Evolutionary conservation across 495 filamentous ascomycete species (phyloP).

Genomic region (Thozetella sp.): DNA sequence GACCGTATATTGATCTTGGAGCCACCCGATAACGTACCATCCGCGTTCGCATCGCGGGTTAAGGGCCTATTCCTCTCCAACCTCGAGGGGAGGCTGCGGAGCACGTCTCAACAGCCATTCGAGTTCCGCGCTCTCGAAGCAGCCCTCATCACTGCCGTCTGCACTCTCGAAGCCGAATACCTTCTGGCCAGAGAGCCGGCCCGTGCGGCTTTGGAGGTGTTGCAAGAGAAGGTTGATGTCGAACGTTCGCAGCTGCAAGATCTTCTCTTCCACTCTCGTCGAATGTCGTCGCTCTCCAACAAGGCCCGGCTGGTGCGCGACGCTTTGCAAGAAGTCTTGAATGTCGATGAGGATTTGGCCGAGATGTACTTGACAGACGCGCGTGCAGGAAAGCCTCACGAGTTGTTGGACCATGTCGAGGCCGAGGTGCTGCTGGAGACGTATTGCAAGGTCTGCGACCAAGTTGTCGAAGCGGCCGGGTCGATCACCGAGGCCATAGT

Average conservation of each 20-base stretch:
- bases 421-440: constrained; percentile 84
- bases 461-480: constrained; percentile 80
- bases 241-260: constrained; percentile 79
- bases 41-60: constrained; percentile 78
- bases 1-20: constrained; percentile 82
- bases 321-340: constrained; percentile 80
- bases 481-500: constrained; percentile 78
- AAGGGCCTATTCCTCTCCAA: constrained; percentile 69
- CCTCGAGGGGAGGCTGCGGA: constrained; percentile 32
- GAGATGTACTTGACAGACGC: constrained; percentile 83
- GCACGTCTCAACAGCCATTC: constrained; percentile 46
- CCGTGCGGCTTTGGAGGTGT: constrained; percentile 67
- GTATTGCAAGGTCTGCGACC: constrained; percentile 84
- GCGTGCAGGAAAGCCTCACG: constrained; percentile 59
- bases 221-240: constrained; percentile 77
- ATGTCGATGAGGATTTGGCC: constrained; percentile 82
- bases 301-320: constrained; percentile 81
- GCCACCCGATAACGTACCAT: constrained; percentile 76
- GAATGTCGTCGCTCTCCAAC: constrained; percentile 82
- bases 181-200: constrained; percentile 78
- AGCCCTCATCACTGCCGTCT: constrained; percentile 67
- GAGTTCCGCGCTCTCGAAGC: constrained; percentile 66
- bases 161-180: constrained; percentile 75
- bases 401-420: constrained; percentile 78
- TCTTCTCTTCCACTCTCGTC: constrained; percentile 82